Evolutionary conservation across 768 basidiomycete genomes (phyloP).

Genomic region (Termitomyces sp.): DNA sequence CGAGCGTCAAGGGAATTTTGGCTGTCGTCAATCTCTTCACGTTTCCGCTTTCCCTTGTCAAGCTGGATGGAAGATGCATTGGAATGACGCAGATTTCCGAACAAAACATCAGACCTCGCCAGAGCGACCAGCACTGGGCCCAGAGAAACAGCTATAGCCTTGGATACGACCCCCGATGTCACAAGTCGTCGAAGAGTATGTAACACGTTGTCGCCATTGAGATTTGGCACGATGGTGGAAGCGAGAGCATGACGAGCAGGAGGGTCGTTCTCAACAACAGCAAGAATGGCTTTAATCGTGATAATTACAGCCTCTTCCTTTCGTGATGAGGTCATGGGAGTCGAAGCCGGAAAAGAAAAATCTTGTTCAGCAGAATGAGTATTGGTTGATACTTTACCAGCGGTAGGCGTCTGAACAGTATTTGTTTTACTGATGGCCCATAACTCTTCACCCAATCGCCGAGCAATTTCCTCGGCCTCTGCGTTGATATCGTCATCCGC

Average conservation of each 20-base stretch:
- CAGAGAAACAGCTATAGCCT: constrained; percentile 48
- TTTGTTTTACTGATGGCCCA: constrained; percentile 70
- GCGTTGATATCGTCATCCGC: constrained; percentile 61
- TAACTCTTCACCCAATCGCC: constrained; percentile 68
- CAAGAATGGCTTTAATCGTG: constrained; percentile 62
- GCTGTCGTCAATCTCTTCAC: constrained; percentile 47
- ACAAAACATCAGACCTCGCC: constrained; percentile 61
- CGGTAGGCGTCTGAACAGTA: constrained; percentile 26
- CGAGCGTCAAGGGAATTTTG: constrained; percentile 24
- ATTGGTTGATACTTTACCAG: constrained; percentile 5
- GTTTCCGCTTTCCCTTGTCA: constrained; percentile 73
- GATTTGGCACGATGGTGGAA: constrained; percentile 44
- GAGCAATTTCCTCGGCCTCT: constrained; percentile 70
- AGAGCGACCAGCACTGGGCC: constrained; percentile 60
- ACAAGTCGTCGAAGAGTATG: constrained; percentile 49
- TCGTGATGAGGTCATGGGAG: constrained; percentile 21
- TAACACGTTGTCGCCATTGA: constrained; percentile 45
- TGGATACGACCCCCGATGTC: constrained; percentile 41
- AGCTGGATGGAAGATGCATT: constrained; percentile 58
- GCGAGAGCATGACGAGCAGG: constrained; percentile 51
- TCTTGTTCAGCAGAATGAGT: neutral
- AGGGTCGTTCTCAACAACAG: constrained; percentile 50
- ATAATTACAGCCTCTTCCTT: constrained; percentile 56
- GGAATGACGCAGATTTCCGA: constrained; percentile 60
- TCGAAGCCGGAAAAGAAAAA: constrained; percentile 7